Evolutionary conservation across 176 grass and related monocot genomes (phyloP).

Genomic region (Cymbopogon citratus): DNA sequence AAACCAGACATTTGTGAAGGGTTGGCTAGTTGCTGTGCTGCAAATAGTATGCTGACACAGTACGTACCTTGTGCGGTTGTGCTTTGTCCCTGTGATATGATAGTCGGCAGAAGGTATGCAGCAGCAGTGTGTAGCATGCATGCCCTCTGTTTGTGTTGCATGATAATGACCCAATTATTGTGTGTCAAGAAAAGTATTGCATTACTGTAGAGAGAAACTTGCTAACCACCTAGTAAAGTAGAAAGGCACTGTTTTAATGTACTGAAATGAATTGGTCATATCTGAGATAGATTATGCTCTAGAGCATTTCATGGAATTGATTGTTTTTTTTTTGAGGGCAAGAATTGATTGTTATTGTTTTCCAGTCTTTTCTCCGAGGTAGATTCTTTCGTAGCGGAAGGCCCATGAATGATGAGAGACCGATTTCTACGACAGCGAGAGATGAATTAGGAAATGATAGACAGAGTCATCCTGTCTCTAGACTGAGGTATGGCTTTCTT

Average conservation of each 20-base stretch:
- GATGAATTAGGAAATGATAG: conserved; percentile 58
- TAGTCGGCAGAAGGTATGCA: neutral
- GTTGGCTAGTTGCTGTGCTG: neutral
- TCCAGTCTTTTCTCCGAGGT: conserved; percentile 69
- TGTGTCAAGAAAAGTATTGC: neutral
- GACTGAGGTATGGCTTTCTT: conserved; percentile 64
- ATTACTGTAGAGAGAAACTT: neutral
- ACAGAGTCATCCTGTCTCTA: conserved; percentile 48
- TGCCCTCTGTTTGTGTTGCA: neutral
- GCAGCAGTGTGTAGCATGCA: neutral
- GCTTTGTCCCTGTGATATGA: neutral
- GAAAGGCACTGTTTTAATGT: neutral
- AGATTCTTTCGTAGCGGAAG: too few species aligned
- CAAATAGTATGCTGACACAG: neutral
- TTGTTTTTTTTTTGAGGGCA: conserved; percentile 28
- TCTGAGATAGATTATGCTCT: neutral
- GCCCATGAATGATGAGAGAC: conserved; percentile 18
- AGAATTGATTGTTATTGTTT: conserved; percentile 27
- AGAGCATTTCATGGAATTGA: conserved; percentile 20
- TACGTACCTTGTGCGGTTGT: neutral
- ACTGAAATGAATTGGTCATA: neutral
- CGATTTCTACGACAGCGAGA: conserved; percentile 30
- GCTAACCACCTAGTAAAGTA: neutral
- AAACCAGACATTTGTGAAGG: too few species aligned
- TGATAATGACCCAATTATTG: neutral